Evolutionary conservation across 169 alveolate genomes (phyloP).

Genomic region (Cryptosporidium xiaoi): DNA sequence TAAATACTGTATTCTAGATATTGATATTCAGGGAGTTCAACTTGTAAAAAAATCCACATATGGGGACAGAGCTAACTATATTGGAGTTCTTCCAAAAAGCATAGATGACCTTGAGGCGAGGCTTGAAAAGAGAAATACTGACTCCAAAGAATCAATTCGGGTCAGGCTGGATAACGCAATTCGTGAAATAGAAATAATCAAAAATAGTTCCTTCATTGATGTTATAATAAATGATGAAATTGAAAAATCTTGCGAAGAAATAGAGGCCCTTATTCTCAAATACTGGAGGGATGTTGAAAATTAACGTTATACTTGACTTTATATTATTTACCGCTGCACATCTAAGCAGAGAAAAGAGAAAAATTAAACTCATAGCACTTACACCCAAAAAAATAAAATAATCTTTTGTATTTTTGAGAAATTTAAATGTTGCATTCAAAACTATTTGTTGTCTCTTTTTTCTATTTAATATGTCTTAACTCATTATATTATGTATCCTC

Average conservation of each 20-base stretch:
- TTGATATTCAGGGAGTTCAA: slow-evolving; percentile 82
- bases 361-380: too few relatives aligned
- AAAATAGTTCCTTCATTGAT: slow-evolving; percentile 1
- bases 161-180: slow-evolving; percentile 21
- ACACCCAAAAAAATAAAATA: not conserved
- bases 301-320: not conserved
- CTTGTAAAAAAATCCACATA: slow-evolving; percentile 73
- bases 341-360: too few relatives aligned
- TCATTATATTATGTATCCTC: too few relatives aligned
- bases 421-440: not conserved
- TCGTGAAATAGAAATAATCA: slow-evolving; percentile 43
- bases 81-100: slow-evolving; percentile 78
- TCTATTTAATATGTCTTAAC: too few relatives aligned
- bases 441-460: too few relatives aligned
- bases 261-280: not conserved
- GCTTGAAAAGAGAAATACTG: slow-evolving; percentile 79
- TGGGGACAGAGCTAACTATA: slow-evolving; percentile 68
- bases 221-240: slow-evolving; percentile 37
- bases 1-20: slow-evolving; percentile 80
- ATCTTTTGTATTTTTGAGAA: not conserved
- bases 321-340: too few relatives aligned
- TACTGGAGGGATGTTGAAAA: slow-evolving; percentile 31
- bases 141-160: slow-evolving; percentile 32
- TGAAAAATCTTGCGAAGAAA: slow-evolving; percentile 11
- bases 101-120: slow-evolving; percentile 77